Conservation (phyloP, 2,329 filamentous ascomycete species). For the Myriosclerotinia duriaeana region DNA sequence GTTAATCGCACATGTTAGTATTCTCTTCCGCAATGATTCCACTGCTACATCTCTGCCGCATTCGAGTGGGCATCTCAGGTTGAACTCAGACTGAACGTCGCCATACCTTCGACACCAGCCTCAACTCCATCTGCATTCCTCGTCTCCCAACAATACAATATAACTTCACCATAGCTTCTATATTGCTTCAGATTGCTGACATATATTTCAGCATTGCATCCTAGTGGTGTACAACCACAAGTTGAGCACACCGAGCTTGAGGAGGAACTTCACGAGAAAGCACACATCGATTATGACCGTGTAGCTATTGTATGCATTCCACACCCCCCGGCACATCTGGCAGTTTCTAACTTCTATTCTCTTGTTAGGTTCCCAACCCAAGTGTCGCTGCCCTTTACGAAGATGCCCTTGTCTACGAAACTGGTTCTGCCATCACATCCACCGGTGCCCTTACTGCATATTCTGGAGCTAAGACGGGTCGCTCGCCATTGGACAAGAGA, state of each 20-base stretch:
- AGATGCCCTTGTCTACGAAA: conserved; percentile 98
- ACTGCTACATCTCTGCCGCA: not conserved
- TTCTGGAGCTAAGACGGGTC: conserved; percentile 96
- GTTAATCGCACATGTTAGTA: conserved; percentile 56
- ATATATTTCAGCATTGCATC: conserved; percentile 30
- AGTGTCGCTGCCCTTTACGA: conserved; percentile 93
- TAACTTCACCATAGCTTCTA: conserved; percentile 49
- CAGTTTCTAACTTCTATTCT: conserved; percentile 22
- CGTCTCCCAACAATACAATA: conserved; percentile 31
- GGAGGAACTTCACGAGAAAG: conserved; percentile 94
- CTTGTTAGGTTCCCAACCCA: conserved; percentile 69
- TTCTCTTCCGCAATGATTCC: conserved; percentile 41
- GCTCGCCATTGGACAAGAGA: conserved; percentile 95
- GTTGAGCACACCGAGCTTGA: conserved; percentile 91
- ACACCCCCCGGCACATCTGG: conserved; percentile 4
- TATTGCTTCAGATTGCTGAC: conserved; percentile 13
- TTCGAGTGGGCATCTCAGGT: conserved; percentile 3
- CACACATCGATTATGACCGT: conserved; percentile 98
- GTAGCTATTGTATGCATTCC: conserved; percentile 83
- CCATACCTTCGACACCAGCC: not conserved
- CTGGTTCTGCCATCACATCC: conserved; percentile 94
- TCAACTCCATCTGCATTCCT: not conserved
- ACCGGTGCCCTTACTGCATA: conserved; percentile 94
- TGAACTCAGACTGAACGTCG: not conserved
- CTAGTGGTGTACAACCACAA: conserved; percentile 47